Base-by-base conservation (phyloP, 139 green algal species). In the Micractinium sp. region DNA sequence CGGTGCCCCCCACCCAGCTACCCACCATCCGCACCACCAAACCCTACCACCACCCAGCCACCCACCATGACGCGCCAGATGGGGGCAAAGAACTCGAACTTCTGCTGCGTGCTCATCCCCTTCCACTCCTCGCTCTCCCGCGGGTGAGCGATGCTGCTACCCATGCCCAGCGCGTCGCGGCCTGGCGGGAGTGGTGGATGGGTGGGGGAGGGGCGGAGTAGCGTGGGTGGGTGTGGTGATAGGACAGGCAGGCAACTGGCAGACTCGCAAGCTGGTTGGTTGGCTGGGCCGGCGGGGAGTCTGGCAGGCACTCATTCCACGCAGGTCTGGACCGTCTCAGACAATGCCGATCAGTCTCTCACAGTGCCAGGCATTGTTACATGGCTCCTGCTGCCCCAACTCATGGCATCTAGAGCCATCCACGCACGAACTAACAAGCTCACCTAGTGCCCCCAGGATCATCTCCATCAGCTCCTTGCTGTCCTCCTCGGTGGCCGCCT, bases 401-500 rank as follows among this genome's bases (percentile, higher is more conserved):
- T n/a, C n/a, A n/a, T n/a, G n/a, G n/a, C n/a, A n/a, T n/a, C n/a
- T n/a, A n/a, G n/a, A n/a, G n/a, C n/a, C n/a, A n/a, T n/a, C n/a
- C n/a, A n/a, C n/a, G n/a, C n/a, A n/a, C n/a, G n/a, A n/a, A n/a
- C n/a, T n/a, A n/a, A n/a, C n/a, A n/a, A n/a, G n/a, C 85, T 33
- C 85, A 88, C 85, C 96, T 36, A 98, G 92, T 0, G 96, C 96
- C 0, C 96, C 96, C 82, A 98, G 91, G 53, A 98, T 97, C 96
- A 98, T 98, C 85, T 98, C 96, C 93, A 98, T 96, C 66, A 98
- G 93, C 95, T 98, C 96, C 85, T 97, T 88, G n/a, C 81, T 91
- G 81, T 98, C 96, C 39, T 91, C 94, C 35, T 98, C 95, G 16
- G 89, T 97, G 61, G 92, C 92, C 56, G 86, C 90, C 2, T 85